phyloP scores from a whole-genome alignment of 2,329 filamentous ascomycete genomes.

The Alternaria brassicae region DNA sequence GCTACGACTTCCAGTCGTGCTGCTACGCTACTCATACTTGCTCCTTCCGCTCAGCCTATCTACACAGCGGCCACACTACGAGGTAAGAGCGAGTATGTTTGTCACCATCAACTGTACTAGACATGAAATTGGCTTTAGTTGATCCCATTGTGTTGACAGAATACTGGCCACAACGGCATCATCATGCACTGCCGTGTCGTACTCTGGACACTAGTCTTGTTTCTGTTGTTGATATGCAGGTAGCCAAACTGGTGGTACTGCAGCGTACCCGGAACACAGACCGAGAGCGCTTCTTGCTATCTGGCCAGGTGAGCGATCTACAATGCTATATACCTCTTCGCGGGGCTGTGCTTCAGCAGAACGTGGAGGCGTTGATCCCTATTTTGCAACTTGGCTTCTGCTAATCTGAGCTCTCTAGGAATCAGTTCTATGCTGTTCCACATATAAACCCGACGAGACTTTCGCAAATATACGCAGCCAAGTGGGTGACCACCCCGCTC shows the following conservation, averaged over 20 bases:
- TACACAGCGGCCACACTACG: neutral
- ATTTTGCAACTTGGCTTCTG: neutral
- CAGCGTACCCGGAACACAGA: neutral
- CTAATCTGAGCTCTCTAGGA: neutral
- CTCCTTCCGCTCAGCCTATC: neutral
- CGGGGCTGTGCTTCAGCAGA: neutral
- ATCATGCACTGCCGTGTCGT: no score
- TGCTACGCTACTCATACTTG: neutral
- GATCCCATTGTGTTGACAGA: no score
- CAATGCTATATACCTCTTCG: neutral
- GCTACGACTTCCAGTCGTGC: no score
- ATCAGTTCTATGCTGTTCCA: neutral
- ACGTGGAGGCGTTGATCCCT: neutral
- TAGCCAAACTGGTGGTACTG: no score
- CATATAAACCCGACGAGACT: neutral
- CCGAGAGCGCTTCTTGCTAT: neutral
- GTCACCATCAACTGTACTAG: neutral
- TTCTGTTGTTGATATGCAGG: no score
- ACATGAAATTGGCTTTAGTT: neutral
- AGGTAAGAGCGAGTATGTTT: neutral
- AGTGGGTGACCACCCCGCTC: neutral
- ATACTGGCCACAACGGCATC: no score
- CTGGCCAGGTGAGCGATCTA: neutral
- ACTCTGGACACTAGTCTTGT: no score
- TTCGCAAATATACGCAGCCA: neutral